These are phyloP conservation scores for Xylaria hypoxylon DNA, from an alignment of 2,329 filamentous ascomycete genomes.

Conservation along the genomic window DNA sequence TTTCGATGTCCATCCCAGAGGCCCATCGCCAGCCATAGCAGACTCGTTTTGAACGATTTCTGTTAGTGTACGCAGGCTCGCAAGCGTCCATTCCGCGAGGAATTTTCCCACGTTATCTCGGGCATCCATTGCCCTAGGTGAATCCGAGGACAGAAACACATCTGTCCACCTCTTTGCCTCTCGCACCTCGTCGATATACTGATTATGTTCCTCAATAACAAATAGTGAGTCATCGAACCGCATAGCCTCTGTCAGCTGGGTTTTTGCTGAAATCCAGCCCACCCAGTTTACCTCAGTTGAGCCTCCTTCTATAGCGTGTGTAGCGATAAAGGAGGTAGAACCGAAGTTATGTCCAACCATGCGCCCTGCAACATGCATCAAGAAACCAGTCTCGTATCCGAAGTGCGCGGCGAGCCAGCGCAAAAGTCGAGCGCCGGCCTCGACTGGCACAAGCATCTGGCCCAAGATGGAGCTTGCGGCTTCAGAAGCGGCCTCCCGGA, in stretches of 20 bases:
- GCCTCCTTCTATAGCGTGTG: slow-evolving; percentile 27
- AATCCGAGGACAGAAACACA: slow-evolving; percentile 55
- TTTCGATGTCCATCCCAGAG: slow-evolving; percentile 79
- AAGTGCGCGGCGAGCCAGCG: slow-evolving; percentile 56
- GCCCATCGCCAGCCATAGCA: slow-evolving; percentile 63
- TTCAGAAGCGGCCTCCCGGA: slow-evolving; percentile 73
- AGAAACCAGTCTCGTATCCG: slow-evolving; percentile 53
- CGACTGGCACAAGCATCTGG: slow-evolving; percentile 58
- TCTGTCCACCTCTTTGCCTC: slow-evolving; percentile 77
- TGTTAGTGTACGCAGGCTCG: slow-evolving; percentile 61
- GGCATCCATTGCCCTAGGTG: background rate
- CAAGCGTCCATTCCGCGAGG: slow-evolving; percentile 61
- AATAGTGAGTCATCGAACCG: slow-evolving; percentile 78
- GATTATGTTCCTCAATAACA: slow-evolving; percentile 89
- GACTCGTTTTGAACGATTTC: slow-evolving; percentile 41
- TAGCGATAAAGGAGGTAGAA: slow-evolving; percentile 24
- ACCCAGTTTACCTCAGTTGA: slow-evolving; percentile 26
- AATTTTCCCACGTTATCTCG: slow-evolving; percentile 40
- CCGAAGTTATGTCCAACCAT: slow-evolving; percentile 54
- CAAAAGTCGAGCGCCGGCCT: slow-evolving; percentile 61
- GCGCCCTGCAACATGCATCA: slow-evolving; percentile 55
- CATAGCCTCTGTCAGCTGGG: slow-evolving; percentile 60
- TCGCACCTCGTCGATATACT: slow-evolving; percentile 86
- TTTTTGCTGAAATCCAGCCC: slow-evolving; percentile 47
- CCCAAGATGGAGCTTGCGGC: slow-evolving; percentile 62